A percentile compares a stretch with the other conserved stretches of the same genome.
phyloP scores from a whole-genome alignment of 441 rosid genomes.

The Bruguiera hainesii region DNA sequence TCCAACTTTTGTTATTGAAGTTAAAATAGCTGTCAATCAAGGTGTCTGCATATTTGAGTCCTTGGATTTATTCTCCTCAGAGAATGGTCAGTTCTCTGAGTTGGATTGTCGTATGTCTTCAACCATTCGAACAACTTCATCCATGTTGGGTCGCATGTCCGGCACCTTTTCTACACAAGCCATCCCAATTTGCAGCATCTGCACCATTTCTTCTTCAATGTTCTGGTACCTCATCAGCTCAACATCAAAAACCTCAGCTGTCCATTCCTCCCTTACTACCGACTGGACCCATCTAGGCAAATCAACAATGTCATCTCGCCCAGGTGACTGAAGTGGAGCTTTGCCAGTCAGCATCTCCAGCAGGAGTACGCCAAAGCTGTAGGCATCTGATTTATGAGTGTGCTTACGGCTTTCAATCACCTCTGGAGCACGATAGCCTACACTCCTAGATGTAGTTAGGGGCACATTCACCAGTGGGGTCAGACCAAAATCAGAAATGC shows the following conservation, averaged over 20 bases:
- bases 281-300: slow-evolving; percentile 93
- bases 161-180: slow-evolving; percentile 76
- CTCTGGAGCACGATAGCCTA: slow-evolving; percentile 91
- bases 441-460: slow-evolving; percentile 57
- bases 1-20: slow-evolving; percentile 12
- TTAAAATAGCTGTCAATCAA: slow-evolving; percentile 46
- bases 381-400: slow-evolving; percentile 76
- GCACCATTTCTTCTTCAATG: slow-evolving; percentile 97
- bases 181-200: slow-evolving; percentile 93
- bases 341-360: slow-evolving; percentile 90
- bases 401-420: slow-evolving; percentile 83
- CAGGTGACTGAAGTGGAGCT: slow-evolving; percentile 68
- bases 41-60: slow-evolving; percentile 75
- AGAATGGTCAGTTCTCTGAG: slow-evolving; percentile 43
- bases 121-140: slow-evolving; percentile 62
- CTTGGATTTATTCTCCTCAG: slow-evolving; percentile 73
- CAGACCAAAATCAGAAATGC: slow-evolving; percentile 70
- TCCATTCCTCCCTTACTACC: slow-evolving; percentile 96
- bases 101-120: slow-evolving; percentile 58
- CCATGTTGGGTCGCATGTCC: slow-evolving; percentile 81
- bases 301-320: slow-evolving; percentile 73
- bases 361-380: slow-evolving; percentile 83
- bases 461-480: slow-evolving; percentile 65
- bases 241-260: slow-evolving; percentile 87
- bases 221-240: slow-evolving; percentile 75